phyloP scores from a whole-genome alignment of 495 filamentous ascomycete genomes.

The Emericellopsis terricola region DNA sequence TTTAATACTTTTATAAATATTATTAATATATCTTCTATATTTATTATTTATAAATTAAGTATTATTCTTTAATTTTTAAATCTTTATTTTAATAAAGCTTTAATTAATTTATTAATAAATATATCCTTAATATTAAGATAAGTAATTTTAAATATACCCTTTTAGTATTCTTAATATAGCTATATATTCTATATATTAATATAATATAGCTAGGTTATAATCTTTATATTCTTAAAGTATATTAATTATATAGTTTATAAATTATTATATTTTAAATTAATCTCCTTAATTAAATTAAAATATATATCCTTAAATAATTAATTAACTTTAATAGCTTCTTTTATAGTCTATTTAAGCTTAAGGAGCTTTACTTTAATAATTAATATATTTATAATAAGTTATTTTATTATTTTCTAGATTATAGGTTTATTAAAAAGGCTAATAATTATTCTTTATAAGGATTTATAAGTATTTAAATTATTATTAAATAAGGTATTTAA shows the following conservation, averaged over 20 bases:
- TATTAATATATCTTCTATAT: too few relatives aligned
- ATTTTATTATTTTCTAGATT: neutral
- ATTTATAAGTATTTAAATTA: neutral
- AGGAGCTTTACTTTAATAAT: neutral
- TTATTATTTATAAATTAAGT: constrained; percentile 8
- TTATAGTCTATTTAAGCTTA: neutral
- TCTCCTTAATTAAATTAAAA: neutral
- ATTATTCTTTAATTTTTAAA: neutral
- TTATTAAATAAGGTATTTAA: neutral
- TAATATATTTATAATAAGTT: neutral
- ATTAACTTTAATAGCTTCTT: neutral
- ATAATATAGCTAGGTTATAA: neutral
- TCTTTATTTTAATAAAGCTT: neutral
- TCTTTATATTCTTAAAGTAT: neutral
- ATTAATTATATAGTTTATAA: neutral
- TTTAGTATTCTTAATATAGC: neutral
- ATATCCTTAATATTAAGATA: neutral
- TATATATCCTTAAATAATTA: neutral
- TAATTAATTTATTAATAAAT: neutral
- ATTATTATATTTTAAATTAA: neutral
- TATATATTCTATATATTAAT: neutral
- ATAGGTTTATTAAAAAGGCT: neutral
- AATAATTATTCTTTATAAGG: neutral
- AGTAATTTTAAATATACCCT: neutral
- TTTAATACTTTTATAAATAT: too few relatives aligned